A percentile compares a stretch with the other conserved stretches of the same genome.
These are phyloP conservation scores for Trichoderma sp. DNA, from an alignment of 2,329 filamentous ascomycete species.

Conservation along the genomic window DNA sequence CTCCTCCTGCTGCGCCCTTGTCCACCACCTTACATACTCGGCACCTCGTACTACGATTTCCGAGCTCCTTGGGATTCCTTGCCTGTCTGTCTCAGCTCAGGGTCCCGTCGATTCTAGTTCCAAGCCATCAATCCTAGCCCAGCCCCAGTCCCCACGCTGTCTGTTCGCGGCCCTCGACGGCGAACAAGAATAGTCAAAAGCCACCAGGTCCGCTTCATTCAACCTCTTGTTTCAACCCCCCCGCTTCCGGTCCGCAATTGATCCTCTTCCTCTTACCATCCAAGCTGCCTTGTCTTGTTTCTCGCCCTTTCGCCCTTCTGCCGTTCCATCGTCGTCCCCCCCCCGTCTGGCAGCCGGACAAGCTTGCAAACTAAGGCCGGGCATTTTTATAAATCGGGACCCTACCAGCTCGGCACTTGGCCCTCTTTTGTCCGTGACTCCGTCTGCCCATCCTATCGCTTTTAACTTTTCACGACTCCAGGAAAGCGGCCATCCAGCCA, in stretches of 20 bases:
- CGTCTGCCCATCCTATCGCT: not conserved
- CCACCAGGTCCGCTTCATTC: slow-evolving; percentile 8
- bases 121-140: slow-evolving; percentile 7
- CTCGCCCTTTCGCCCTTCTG: not conserved
- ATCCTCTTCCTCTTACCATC: not conserved
- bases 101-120: slow-evolving; percentile 10
- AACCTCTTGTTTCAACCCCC: slow-evolving; percentile 11
- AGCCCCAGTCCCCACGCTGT: slow-evolving; percentile 15
- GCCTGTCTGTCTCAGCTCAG: slow-evolving; percentile 22
- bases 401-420: not conserved
- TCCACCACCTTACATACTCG: not conserved
- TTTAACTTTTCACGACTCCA: slow-evolving; percentile 12
- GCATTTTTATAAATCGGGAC: not conserved
- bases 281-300: not conserved
- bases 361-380: not conserved
- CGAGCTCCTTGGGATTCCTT: not conserved
- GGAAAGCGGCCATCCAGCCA: not conserved
- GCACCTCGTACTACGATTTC: not conserved
- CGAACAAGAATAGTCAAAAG: slow-evolving; percentile 11
- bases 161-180: slow-evolving; percentile 15
- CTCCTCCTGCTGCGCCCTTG: not conserved
- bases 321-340: not conserved
- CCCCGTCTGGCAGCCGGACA: not conserved
- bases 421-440: not conserved
- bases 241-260: slow-evolving; percentile 19